Evolutionary conservation across 805 yeast species (phyloP).

Genomic region (Ogataea trehaloabstinens): DNA sequence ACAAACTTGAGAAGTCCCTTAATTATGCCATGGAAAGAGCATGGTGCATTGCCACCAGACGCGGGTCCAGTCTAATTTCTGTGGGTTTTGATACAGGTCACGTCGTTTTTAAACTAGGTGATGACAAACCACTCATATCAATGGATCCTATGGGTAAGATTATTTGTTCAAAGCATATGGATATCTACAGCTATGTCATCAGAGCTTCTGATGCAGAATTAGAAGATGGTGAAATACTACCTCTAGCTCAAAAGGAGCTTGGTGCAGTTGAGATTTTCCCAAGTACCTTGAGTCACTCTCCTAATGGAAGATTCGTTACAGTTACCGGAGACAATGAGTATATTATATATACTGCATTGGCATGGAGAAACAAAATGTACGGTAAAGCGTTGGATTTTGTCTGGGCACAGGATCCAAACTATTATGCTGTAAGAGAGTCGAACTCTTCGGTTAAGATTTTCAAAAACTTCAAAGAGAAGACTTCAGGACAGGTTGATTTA

Average conservation of each 20-base stretch:
- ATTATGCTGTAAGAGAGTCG: slow-evolving; percentile 79
- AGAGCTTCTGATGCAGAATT: slow-evolving; percentile 60
- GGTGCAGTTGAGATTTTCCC: slow-evolving; percentile 96
- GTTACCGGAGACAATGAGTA: slow-evolving; percentile 98
- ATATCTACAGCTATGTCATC: slow-evolving; percentile 79
- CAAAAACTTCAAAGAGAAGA: slow-evolving; percentile 81
- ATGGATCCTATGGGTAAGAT: slow-evolving; percentile 93
- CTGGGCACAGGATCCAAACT: slow-evolving; percentile 91
- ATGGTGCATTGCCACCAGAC: slow-evolving; percentile 86
- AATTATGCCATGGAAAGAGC: slow-evolving; percentile 93
- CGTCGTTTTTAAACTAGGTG: slow-evolving; percentile 84
- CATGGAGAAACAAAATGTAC: slow-evolving; percentile 95
- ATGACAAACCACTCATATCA: slow-evolving; percentile 89
- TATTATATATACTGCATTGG: slow-evolving; percentile 91
- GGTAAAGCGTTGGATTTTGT: slow-evolving; percentile 89
- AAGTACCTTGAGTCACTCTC: slow-evolving; percentile 82
- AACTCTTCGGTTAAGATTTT: slow-evolving; percentile 63
- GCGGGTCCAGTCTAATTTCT: slow-evolving; percentile 75
- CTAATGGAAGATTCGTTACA: slow-evolving; percentile 95
- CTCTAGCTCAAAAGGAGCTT: slow-evolving; percentile 81
- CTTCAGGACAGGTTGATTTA: slow-evolving; percentile 60
- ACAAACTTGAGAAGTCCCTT: slow-evolving; percentile 87
- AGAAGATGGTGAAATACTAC: slow-evolving; percentile 78
- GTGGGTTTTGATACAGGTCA: slow-evolving; percentile 95
- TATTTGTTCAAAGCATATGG: slow-evolving; percentile 88